Evolutionary conservation across 192 early-diverging fungal species (phyloP).

Genomic region (Entrophospora sp.): DNA sequence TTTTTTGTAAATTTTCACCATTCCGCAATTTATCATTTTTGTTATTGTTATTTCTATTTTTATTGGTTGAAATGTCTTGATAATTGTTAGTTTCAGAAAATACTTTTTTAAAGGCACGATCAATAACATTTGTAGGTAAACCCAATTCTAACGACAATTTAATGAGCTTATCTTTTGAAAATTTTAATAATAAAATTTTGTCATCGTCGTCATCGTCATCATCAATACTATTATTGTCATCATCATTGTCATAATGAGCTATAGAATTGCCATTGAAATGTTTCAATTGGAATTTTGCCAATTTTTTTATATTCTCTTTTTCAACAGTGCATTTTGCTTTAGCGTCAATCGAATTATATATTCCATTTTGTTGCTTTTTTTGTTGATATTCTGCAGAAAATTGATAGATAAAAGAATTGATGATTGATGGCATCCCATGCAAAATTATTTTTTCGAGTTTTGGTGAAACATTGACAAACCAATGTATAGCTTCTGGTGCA

Average conservation of each 20-base stretch:
- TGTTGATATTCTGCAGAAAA: background rate
- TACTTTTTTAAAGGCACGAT: background rate
- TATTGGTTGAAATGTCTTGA: too few relatives aligned
- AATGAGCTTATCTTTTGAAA: background rate
- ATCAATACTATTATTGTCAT: too few relatives aligned
- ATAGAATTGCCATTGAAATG: too few relatives aligned
- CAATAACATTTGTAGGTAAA: background rate
- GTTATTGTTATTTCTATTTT: too few relatives aligned
- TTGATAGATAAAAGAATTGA: background rate
- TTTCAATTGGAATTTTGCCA: background rate
- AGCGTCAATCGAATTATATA: background rate
- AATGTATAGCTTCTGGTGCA: background rate
- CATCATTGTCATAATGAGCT: too few relatives aligned
- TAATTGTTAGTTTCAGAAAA: too few relatives aligned
- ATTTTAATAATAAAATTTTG: background rate
- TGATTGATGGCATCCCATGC: background rate
- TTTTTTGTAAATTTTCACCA: too few relatives aligned
- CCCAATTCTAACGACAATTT: background rate
- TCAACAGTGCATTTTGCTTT: background rate
- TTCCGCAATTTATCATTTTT: too few relatives aligned
- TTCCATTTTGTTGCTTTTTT: background rate
- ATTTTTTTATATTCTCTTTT: background rate
- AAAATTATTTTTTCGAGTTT: background rate
- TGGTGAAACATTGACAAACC: background rate
- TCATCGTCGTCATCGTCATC: background rate